These are phyloP conservation scores for Paramecium biaurelia DNA, from an alignment of 73 alveolate genomes.

Conservation along the genomic window DNA sequence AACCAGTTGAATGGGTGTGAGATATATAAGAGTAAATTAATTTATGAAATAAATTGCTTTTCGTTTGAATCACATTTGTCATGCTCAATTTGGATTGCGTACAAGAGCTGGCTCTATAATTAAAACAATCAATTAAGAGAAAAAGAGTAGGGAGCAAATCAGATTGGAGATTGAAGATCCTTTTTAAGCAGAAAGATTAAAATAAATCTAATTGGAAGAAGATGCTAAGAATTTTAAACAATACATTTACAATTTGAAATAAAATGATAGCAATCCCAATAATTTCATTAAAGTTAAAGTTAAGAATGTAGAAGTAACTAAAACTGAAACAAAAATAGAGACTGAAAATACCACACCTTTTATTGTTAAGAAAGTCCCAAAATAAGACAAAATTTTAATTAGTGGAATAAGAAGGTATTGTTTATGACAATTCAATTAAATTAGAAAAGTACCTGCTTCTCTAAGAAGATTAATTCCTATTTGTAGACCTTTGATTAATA, in stretches of 20 bases:
- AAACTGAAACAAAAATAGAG: neutral
- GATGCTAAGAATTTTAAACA: neutral
- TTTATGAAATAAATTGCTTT: neutral
- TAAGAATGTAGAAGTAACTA: neutral
- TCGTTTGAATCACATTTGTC: constrained; percentile 32
- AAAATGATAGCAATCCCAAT: neutral
- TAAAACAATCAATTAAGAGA: neutral
- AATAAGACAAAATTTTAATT: neutral
- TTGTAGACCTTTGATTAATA: neutral
- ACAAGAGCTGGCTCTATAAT: constrained; percentile 19
- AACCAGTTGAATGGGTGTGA: constrained; percentile 82
- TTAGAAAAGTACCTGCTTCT: constrained; percentile 40
- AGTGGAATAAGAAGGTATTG: constrained; percentile 34
- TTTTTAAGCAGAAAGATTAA: neutral
- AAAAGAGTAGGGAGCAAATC: neutral
- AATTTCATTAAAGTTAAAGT: constrained; percentile 14
- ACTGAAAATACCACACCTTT: neutral
- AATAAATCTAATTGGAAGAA: neutral
- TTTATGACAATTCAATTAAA: neutral
- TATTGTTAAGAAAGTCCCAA: neutral
- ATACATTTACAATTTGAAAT: neutral
- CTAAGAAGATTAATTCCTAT: neutral
- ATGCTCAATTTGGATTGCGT: neutral
- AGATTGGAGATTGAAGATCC: constrained; percentile 29
- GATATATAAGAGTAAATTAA: neutral